These are phyloP conservation scores for Leishmania mexicana DNA, from an alignment of 208 protist genomes.

Conservation along the genomic window DNA sequence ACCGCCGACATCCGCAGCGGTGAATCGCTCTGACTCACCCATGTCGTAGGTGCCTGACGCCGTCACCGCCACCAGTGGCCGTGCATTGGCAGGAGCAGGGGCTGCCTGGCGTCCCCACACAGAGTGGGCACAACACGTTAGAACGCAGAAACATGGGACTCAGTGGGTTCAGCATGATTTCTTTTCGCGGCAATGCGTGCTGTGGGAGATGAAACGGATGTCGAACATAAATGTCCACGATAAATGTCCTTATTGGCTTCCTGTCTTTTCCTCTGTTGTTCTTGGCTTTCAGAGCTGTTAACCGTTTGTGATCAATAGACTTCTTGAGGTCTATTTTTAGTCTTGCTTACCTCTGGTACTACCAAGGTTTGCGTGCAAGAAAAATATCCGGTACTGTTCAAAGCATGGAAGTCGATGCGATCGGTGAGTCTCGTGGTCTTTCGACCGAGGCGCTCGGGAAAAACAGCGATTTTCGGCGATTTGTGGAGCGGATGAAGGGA, in stretches of 20 bases:
- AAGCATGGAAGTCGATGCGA: neutral
- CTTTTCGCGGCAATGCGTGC: neutral
- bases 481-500: conserved; percentile 32
- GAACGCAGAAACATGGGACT: too few relatives aligned
- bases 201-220: neutral
- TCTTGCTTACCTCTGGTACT: neutral
- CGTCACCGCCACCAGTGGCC: neutral
- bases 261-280: neutral
- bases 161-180: neutral
- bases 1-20: neutral
- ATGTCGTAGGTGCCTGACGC: neutral
- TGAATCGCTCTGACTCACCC: too few relatives aligned
- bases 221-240: too few relatives aligned
- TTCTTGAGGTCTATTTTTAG: neutral
- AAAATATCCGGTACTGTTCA: conserved; percentile 9
- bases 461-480: conserved; percentile 37
- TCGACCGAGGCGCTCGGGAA: conserved; percentile 22
- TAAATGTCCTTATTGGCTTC: neutral
- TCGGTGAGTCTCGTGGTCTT: conserved; percentile 9
- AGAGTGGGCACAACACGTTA: neutral
- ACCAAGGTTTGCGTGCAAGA: neutral
- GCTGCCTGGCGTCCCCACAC: neutral
- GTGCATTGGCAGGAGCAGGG: neutral
- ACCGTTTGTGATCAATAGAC: neutral
- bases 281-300: neutral